Base-by-base conservation (phyloP, 805 yeast species). In the Barnettozyma siamensis region DNA sequence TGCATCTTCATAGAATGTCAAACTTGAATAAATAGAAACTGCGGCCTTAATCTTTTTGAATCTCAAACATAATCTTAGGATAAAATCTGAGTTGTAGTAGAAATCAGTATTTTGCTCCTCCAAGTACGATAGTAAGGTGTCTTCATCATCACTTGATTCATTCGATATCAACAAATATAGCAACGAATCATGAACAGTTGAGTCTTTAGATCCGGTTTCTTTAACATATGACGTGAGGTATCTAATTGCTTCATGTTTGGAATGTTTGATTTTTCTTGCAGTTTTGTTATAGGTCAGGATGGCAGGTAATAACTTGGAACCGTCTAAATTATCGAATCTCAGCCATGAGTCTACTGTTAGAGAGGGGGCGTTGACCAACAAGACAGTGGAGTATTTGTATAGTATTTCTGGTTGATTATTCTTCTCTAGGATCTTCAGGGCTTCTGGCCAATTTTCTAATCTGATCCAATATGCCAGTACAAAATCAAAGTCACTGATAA, bases 311-410 rank as follows among this genome's bases (percentile, higher is more conserved):
- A 93, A 66, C 44, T 71, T 76, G 12, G 73, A 71, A 36, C 83
- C 80, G 43, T 84, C 76, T 3, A 91, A 48, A 38, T 67, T 54
- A 2, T 50, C 32, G 33, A 80, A 58, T 38, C 79, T 72, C 54
- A 85, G 72, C 97, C 97, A 93, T 0, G 85, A 70, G 38, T 81
- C 83, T 2, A 86, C 77, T 0, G 96, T 87, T 11, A 70, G 72
- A 23, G 65, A 66, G 0, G 99, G 89, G 12, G 73, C 63, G 50
- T 85, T 84, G 2, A 78, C 66, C 38, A 93, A 58, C 30, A 93
- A 59, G 0, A 80, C 80, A 0, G 83, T 78, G 1, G 97, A 72
- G 45, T 80, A 78, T 46, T 75, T 73, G 62, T 88, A 86, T 5
- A 84, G 72, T 8, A 76, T 55, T 0, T 63, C 56, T 0, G 70